Conservation (phyloP, 352 stramenopile species). For the Discostella stelligera region DNA sequence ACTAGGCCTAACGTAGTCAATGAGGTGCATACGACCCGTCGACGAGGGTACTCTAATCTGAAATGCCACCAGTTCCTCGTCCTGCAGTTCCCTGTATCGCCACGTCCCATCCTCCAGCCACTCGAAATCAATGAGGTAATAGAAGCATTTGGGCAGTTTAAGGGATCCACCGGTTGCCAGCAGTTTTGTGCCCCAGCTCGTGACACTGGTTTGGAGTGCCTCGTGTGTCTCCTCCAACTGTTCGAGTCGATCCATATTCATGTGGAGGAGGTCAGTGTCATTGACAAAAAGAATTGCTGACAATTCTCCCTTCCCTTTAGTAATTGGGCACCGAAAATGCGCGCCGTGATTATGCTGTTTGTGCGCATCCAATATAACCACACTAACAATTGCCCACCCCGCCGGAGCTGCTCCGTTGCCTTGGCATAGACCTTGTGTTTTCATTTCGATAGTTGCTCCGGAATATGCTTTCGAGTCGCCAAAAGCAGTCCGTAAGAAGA, state of each 20-base stretch:
- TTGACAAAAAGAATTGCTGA: not conserved
- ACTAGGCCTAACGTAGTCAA: slow-evolving; percentile 4
- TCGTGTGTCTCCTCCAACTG: not conserved
- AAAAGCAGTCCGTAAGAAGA: too few relatives aligned
- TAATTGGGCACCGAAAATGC: not conserved
- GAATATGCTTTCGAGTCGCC: not conserved
- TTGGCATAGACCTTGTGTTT: slow-evolving; percentile 9
- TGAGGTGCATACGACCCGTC: not conserved
- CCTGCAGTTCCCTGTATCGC: too few relatives aligned
- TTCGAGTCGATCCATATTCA: not conserved
- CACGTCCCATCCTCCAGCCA: too few relatives aligned
- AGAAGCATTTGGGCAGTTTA: too few relatives aligned
- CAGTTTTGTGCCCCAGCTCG: not conserved
- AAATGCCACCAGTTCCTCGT: too few relatives aligned
- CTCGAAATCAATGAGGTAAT: too few relatives aligned
- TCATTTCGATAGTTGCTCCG: not conserved
- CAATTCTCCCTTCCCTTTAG: not conserved
- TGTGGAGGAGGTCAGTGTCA: not conserved
- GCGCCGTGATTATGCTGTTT: not conserved
- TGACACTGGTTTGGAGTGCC: not conserved
- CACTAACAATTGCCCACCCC: too few relatives aligned
- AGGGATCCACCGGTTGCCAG: not conserved
- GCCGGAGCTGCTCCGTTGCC: not conserved
- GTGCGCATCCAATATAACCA: not conserved
- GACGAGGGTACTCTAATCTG: slow-evolving; percentile 12